Conservation (phyloP, 352 stramenopile genomes). For the Phytopythium chamaehyphon region DNA sequence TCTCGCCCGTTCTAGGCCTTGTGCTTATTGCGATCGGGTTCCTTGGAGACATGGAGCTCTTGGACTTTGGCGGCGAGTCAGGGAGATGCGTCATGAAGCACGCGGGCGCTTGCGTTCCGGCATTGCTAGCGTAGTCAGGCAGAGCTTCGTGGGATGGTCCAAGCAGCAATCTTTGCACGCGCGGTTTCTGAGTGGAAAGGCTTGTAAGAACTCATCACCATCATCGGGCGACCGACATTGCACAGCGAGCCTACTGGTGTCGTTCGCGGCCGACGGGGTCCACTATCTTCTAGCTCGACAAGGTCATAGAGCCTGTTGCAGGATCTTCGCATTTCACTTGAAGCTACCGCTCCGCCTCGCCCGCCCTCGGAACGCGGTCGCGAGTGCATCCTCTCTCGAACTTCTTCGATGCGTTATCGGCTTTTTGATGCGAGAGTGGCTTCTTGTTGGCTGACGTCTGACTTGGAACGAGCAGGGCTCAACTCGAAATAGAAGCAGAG, state of each 20-base stretch:
- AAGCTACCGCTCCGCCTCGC: neutral
- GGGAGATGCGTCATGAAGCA: conserved; percentile 51
- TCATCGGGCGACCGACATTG: neutral
- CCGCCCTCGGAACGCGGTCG: conserved; percentile 2
- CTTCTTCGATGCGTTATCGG: no score
- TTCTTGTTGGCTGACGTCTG: no score
- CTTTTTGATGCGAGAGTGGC: no score
- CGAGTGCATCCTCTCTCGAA: neutral
- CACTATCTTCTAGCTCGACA: neutral
- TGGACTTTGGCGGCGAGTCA: conserved; percentile 39
- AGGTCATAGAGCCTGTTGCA: neutral
- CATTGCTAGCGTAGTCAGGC: conserved; percentile 4
- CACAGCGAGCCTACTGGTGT: neutral
- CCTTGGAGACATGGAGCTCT: neutral
- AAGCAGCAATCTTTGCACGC: conserved; percentile 31
- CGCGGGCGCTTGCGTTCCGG: neutral
- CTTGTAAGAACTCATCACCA: neutral
- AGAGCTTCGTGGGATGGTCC: conserved; percentile 18
- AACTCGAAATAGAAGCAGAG: no score
- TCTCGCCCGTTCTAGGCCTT: neutral
- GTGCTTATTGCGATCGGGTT: neutral
- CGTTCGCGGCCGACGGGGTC: neutral
- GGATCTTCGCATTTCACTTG: neutral
- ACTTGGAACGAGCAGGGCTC: no score
- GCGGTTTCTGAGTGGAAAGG: conserved; percentile 25